These are phyloP conservation scores for Thalassia testudinum DNA, from an alignment of 116 monocot species.

Conservation along the genomic window DNA sequence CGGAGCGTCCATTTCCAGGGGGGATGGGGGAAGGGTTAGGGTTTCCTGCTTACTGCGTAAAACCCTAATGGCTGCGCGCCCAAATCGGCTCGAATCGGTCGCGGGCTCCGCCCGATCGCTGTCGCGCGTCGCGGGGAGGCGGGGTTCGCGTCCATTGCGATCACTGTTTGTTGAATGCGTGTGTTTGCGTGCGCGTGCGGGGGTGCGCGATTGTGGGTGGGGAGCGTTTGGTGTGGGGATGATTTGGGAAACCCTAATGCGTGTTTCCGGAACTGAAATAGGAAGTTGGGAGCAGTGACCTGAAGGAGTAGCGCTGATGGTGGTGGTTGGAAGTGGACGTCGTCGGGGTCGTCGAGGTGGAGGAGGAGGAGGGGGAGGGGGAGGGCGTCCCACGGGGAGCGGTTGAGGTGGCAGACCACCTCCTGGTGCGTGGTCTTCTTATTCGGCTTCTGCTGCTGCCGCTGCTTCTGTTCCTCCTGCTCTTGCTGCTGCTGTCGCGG, in stretches of 20 bases:
- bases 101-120: too few relatives aligned
- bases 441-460: not conserved
- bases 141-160: too few relatives aligned
- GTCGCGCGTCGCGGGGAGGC: too few relatives aligned
- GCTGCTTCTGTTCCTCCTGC: not conserved
- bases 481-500: not conserved
- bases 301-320: too few relatives aligned
- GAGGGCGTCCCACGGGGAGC: conserved; percentile 18
- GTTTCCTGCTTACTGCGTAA: too few relatives aligned
- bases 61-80: too few relatives aligned
- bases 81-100: too few relatives aligned
- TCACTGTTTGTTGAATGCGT: too few relatives aligned
- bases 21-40: too few relatives aligned
- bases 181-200: too few relatives aligned
- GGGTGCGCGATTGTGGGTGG: not conserved
- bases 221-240: not conserved
- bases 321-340: too few relatives aligned
- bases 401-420: conserved; percentile 12
- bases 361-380: not conserved
- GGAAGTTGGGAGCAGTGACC: not conserved
- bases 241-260: not conserved
- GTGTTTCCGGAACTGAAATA: not conserved
- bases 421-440: not conserved
- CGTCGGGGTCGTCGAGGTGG: not conserved
- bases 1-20: not conserved